A percentile compares a stretch with the other conserved stretches of the same genome.
Conservation (phyloP, 2,329 filamentous ascomycete genomes). For the Aspergillus ochraceoroseus region DNA sequence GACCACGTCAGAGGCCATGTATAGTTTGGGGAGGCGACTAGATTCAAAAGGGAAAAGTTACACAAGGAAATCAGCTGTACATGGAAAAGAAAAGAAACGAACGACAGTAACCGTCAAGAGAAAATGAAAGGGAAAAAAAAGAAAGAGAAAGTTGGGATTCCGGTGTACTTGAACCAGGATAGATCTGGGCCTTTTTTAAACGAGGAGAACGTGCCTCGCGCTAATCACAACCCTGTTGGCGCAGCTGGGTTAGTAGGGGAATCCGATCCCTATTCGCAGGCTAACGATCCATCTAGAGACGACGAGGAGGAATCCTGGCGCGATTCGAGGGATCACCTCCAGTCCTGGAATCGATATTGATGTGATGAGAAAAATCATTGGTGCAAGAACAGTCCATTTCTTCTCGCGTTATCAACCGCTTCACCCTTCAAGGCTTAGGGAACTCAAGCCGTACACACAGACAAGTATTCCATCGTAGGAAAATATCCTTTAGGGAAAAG, state of each 20-base stretch:
- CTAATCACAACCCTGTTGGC: constrained; percentile 17
- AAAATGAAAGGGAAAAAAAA: constrained; percentile 10
- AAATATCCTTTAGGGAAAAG: constrained; percentile 5
- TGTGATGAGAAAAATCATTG: constrained; percentile 27
- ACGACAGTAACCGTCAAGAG: constrained; percentile 9
- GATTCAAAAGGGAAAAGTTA: constrained; percentile 9
- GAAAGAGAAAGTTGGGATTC: constrained; percentile 11
- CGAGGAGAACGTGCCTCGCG: constrained; percentile 16
- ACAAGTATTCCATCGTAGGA: constrained; percentile 2
- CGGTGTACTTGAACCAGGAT: constrained; percentile 10
- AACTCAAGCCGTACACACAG: constrained; percentile 5
- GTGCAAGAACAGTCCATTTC: constrained; percentile 20
- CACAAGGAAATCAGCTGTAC: constrained; percentile 20
- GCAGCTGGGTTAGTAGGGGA: constrained; percentile 14
- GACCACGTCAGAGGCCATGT: constrained; percentile 34
- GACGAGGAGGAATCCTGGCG: constrained; percentile 22
- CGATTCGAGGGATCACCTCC: constrained; percentile 26
- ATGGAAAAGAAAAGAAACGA: constrained; percentile 14
- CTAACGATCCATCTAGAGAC: constrained; percentile 20
- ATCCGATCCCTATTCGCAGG: constrained; percentile 18
- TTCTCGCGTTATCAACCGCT: constrained; percentile 14
- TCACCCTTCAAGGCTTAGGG: constrained; percentile 1
- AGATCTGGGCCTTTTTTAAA: constrained; percentile 25
- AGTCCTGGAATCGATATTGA: constrained; percentile 19
- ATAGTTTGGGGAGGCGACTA: constrained; percentile 9